Conservation (phyloP, 2,329 filamentous ascomycete species). For the Aspergillus fumigatus region DNA sequence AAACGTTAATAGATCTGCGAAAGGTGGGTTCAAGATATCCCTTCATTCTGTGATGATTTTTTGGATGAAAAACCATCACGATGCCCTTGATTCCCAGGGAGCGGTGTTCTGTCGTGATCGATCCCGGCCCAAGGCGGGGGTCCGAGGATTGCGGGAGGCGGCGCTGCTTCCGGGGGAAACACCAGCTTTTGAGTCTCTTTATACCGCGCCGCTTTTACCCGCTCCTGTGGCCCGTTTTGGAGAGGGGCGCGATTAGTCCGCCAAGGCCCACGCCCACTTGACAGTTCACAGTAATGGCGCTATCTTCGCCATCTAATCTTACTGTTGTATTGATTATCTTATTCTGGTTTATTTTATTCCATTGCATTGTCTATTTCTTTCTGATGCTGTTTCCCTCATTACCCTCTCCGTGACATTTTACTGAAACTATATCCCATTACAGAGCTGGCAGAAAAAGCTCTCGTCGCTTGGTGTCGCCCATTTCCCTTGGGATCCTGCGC, state of each 20-base stretch:
- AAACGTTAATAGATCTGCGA: slow-evolving; percentile 79
- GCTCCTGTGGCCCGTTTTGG: slow-evolving; percentile 11
- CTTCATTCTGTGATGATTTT: slow-evolving; percentile 6
- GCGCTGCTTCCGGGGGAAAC: slow-evolving; percentile 33
- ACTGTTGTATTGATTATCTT: not conserved
- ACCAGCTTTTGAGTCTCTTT: slow-evolving; percentile 39
- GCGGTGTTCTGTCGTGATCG: slow-evolving; percentile 23
- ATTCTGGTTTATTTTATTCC: slow-evolving; percentile 1
- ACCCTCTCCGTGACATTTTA: not conserved
- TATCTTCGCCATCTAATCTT: not conserved
- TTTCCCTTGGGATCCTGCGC: slow-evolving; percentile 93
- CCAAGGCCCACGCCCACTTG: slow-evolving; percentile 17
- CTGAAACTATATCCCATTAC: slow-evolving; percentile 7
- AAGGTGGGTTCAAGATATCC: slow-evolving; percentile 59
- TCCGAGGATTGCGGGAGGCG: slow-evolving; percentile 32
- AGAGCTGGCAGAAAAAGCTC: slow-evolving; percentile 95
- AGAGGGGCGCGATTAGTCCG: slow-evolving; percentile 7
- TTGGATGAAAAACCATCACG: slow-evolving; percentile 6
- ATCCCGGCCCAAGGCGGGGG: slow-evolving; percentile 24
- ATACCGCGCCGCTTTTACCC: slow-evolving; percentile 34
- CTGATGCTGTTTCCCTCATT: not conserved
- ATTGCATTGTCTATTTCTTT: slow-evolving; percentile 3
- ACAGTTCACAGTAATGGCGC: slow-evolving; percentile 9
- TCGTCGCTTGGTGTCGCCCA: slow-evolving; percentile 76
- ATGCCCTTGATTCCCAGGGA: slow-evolving; percentile 1